Conservation (phyloP, 1,139 yeast species). For the Suhomyces taliae region DNA sequence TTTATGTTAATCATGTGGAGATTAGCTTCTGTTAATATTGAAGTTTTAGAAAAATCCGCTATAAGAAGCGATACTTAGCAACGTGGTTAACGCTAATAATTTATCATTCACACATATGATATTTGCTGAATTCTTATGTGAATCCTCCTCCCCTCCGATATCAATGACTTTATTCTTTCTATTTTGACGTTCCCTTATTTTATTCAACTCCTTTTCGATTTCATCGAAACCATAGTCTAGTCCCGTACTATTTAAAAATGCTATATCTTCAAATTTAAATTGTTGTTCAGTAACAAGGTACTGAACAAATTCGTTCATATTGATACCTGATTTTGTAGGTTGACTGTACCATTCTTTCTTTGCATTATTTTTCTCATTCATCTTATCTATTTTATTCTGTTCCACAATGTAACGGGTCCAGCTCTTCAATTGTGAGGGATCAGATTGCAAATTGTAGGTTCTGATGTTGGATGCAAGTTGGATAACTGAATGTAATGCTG, state of each 20-base stretch:
- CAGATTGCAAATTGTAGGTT: constrained; percentile 23
- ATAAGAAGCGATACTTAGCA: neutral
- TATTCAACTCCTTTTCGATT: constrained; percentile 38
- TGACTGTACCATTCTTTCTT: neutral
- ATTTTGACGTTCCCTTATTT: constrained; percentile 21
- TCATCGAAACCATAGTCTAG: constrained; percentile 40
- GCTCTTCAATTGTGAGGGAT: constrained; percentile 23
- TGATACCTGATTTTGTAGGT: constrained; percentile 13
- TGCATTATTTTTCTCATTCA: no score
- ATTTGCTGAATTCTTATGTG: neutral
- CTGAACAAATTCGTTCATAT: constrained; percentile 31
- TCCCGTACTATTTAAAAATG: constrained; percentile 24
- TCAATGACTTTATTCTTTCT: constrained; percentile 23
- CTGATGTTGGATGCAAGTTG: constrained; percentile 19
- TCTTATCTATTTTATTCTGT: constrained; percentile 6
- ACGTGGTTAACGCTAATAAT: neutral
- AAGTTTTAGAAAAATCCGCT: constrained; percentile 29
- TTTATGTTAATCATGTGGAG: constrained; percentile 80
- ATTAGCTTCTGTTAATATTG: constrained; percentile 57
- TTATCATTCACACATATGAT: neutral
- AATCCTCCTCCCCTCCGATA: constrained; percentile 34
- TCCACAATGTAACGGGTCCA: constrained; percentile 29
- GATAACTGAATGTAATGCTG: neutral
- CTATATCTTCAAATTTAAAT: constrained; percentile 28
- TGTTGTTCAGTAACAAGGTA: constrained; percentile 32